A percentile compares a stretch with the other conserved stretches of the same genome.
phyloP scores from a whole-genome alignment of 1,139 yeast genomes.

The Taiozyma sp. region DNA sequence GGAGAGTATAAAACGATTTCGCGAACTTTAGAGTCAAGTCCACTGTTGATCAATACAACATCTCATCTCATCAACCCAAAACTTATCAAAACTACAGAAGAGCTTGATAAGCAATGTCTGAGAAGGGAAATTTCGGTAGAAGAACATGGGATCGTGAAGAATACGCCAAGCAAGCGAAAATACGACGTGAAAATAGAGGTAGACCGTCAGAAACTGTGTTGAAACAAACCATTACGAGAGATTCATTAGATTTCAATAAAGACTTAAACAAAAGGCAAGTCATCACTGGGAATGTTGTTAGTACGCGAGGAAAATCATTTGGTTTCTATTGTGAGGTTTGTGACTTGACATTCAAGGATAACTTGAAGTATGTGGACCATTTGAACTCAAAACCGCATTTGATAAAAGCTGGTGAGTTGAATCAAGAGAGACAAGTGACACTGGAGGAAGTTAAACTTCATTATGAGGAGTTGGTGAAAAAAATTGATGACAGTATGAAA shows the following conservation, averaged over 20 bases:
- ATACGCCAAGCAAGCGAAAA: constrained; percentile 46
- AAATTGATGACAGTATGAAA: constrained; percentile 14
- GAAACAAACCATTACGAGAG: constrained; percentile 16
- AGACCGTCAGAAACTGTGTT: constrained; percentile 10
- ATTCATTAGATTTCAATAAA: constrained; percentile 33
- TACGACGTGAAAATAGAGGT: constrained; percentile 17
- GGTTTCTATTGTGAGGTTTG: constrained; percentile 86
- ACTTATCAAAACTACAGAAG: background rate
- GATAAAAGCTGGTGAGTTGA: constrained; percentile 32
- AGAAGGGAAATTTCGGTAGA: constrained; percentile 43
- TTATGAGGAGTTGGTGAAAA: constrained; percentile 22
- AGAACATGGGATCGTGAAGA: constrained; percentile 68
- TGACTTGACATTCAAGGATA: constrained; percentile 75
- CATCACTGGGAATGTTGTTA: constrained; percentile 36
- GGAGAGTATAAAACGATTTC: too few species aligned
- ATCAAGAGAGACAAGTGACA: constrained; percentile 30
- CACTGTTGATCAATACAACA: too few species aligned
- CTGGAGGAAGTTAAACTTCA: constrained; percentile 30
- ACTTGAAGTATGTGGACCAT: constrained; percentile 77
- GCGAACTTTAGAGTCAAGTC: too few species aligned
- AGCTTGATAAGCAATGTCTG: background rate
- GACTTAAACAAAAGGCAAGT: constrained; percentile 42
- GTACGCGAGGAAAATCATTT: constrained; percentile 55
- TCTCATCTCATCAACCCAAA: too few species aligned
- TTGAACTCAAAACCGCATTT: constrained; percentile 66